These are phyloP conservation scores for Nidula microcarpa DNA, from an alignment of 768 basidiomycete genomes.

Conservation along the genomic window DNA sequence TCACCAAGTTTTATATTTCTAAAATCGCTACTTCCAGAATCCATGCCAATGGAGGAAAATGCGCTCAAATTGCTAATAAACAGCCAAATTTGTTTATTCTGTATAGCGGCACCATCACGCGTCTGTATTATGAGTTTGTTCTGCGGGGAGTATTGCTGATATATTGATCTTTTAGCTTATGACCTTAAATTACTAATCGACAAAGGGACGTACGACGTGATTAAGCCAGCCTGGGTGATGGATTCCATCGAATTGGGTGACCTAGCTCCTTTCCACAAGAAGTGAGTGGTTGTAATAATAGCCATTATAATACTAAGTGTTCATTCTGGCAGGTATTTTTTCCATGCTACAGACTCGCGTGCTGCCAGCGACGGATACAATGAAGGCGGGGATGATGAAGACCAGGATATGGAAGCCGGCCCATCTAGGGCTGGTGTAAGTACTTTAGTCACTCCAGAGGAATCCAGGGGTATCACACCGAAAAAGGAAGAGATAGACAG, in stretches of 20 bases:
- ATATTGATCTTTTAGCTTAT: slow-evolving; percentile 43
- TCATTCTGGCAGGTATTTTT: slow-evolving; percentile 59
- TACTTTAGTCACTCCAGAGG: slow-evolving; percentile 1
- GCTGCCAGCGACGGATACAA: slow-evolving; percentile 49
- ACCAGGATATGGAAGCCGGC: slow-evolving; percentile 12
- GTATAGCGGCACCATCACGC: slow-evolving; percentile 66
- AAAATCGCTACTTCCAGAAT: slow-evolving; percentile 40
- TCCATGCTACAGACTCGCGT: slow-evolving; percentile 60
- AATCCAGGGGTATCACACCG: slow-evolving; percentile 13
- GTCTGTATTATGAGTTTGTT: slow-evolving; percentile 36
- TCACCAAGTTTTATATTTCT: background rate
- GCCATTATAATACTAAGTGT: background rate
- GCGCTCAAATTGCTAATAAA: slow-evolving; percentile 56
- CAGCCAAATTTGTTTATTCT: slow-evolving; percentile 55
- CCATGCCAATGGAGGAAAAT: slow-evolving; percentile 63
- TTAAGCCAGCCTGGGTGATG: slow-evolving; percentile 78
- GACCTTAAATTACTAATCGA: slow-evolving; percentile 69
- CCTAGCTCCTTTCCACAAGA: slow-evolving; percentile 60
- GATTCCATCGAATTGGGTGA: slow-evolving; percentile 67
- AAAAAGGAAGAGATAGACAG: slow-evolving; percentile 21
- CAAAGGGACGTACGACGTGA: slow-evolving; percentile 66
- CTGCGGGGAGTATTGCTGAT: background rate
- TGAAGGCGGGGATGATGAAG: slow-evolving; percentile 34
- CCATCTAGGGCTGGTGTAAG: slow-evolving; percentile 1
- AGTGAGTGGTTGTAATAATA: slow-evolving; percentile 33